phyloP scores from a whole-genome alignment of 768 basidiomycete genomes.

The Boletus subparvulus region DNA sequence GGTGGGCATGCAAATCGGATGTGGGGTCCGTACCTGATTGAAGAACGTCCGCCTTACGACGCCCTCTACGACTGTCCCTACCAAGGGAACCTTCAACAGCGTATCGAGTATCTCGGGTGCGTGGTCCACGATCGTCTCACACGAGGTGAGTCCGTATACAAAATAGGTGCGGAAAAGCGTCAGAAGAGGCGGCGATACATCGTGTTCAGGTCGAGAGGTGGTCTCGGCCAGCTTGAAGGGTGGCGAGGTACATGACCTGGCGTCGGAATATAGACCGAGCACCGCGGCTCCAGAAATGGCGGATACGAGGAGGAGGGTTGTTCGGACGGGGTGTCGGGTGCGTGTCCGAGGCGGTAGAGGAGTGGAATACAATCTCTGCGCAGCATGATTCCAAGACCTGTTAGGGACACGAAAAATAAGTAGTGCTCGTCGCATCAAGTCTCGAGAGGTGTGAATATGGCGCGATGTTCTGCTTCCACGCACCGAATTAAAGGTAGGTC shows the following conservation, averaged over 20 bases:
- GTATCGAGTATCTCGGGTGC: constrained; percentile 64
- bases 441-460: neutral
- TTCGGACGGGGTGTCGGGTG: constrained; percentile 7
- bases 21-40: constrained; percentile 54
- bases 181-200: constrained; percentile 27
- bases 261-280: constrained; percentile 25
- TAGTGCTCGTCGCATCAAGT: constrained; percentile 11
- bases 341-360: constrained; percentile 1
- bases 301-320: constrained; percentile 15
- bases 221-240: constrained; percentile 15
- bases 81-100: constrained; percentile 47
- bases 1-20: neutral
- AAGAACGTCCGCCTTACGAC: constrained; percentile 84
- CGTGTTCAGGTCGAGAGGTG: neutral
- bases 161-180: constrained; percentile 68
- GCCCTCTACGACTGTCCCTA: constrained; percentile 63
- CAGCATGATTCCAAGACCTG: neutral
- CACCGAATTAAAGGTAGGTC: neutral
- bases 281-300: constrained; percentile 18
- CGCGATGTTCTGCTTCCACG: neutral
- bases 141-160: constrained; percentile 79
- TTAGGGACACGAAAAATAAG: neutral
- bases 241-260: constrained; percentile 24
- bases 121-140: constrained; percentile 72
- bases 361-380: constrained; percentile 9